These are phyloP conservation scores for Smallanthus sonchifolius DNA, from an alignment of 129 eudicot species.

Conservation along the genomic window DNA sequence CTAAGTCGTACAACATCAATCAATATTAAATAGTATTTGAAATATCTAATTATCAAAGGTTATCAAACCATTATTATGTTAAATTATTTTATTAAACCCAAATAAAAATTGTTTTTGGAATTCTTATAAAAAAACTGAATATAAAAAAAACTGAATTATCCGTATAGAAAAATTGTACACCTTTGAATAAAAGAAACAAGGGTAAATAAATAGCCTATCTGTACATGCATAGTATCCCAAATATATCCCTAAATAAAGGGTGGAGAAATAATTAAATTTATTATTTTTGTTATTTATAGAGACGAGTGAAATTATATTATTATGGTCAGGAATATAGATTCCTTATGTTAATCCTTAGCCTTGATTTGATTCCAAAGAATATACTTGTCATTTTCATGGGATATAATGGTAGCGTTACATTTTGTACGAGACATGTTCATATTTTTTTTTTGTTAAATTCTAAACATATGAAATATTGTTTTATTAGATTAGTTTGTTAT, in stretches of 20 bases:
- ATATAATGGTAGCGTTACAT: not conserved
- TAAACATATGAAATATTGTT: not conserved
- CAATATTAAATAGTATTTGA: not conserved
- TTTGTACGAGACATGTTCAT: not conserved
- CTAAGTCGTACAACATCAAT: not conserved
- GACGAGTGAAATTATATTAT: conserved; percentile 5
- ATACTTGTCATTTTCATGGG: not conserved
- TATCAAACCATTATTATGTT: not conserved
- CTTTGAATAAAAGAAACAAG: conserved; percentile 23
- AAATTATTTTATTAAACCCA: not conserved
- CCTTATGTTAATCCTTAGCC: conserved; percentile 22
- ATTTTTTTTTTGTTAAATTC: not conserved
- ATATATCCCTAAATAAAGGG: conserved; percentile 28
- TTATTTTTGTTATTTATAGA: not conserved
- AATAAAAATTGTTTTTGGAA: not conserved
- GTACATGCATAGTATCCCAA: conserved; percentile 15
- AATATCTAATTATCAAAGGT: not conserved
- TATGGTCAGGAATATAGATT: conserved; percentile 27
- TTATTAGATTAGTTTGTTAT: not conserved
- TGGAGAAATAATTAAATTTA: not conserved
- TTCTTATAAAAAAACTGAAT: not conserved
- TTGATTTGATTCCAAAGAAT: conserved; percentile 28
- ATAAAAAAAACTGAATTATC: conserved; percentile 19
- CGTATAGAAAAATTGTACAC: conserved; percentile 21
- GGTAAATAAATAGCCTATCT: conserved; percentile 7